Evolutionary conservation across 2,329 filamentous ascomycete genomes (phyloP).

Genomic region (Tolypocladium paradoxum): DNA sequence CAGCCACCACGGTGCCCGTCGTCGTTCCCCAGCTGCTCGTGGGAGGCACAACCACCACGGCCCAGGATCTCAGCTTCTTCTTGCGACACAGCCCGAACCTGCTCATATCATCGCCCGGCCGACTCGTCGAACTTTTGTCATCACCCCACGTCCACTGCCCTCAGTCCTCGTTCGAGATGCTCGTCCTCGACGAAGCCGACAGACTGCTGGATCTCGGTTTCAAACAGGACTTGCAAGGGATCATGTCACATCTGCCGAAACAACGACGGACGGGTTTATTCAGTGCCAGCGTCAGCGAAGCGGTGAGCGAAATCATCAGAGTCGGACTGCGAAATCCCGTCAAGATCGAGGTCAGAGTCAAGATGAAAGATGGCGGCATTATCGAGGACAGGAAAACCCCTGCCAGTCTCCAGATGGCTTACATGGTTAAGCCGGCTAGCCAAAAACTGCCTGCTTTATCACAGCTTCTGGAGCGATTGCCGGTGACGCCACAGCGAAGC

Average conservation of each 20-base stretch:
- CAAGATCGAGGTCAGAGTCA: slow-evolving; percentile 89
- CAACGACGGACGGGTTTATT: slow-evolving; percentile 89
- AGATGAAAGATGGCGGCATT: slow-evolving; percentile 53
- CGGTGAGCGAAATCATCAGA: slow-evolving; percentile 83
- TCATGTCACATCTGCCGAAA: slow-evolving; percentile 76
- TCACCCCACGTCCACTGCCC: slow-evolving; percentile 82
- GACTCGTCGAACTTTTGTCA: slow-evolving; percentile 75
- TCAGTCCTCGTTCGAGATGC: slow-evolving; percentile 79
- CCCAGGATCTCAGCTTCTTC: slow-evolving; percentile 80
- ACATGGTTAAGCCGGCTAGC: slow-evolving; percentile 62
- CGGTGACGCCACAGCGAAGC: slow-evolving; percentile 68
- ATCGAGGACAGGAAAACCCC: slow-evolving; percentile 79
- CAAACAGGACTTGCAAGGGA: slow-evolving; percentile 79
- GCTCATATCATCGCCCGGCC: slow-evolving; percentile 80
- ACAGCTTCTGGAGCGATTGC: slow-evolving; percentile 56
- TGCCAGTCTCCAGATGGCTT: slow-evolving; percentile 85
- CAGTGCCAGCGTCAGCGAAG: slow-evolving; percentile 91
- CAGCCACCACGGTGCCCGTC: slow-evolving; percentile 32
- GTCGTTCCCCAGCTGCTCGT: slow-evolving; percentile 81
- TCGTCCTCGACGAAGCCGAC: slow-evolving; percentile 93
- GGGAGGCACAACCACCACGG: slow-evolving; percentile 66
- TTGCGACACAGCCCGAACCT: slow-evolving; percentile 78
- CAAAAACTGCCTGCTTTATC: slow-evolving; percentile 71
- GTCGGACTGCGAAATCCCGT: slow-evolving; percentile 90
- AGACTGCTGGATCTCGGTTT: slow-evolving; percentile 88